Conservation (phyloP, 1,284 basidiomycete species). For the Tranzscheliella williamsii region DNA sequence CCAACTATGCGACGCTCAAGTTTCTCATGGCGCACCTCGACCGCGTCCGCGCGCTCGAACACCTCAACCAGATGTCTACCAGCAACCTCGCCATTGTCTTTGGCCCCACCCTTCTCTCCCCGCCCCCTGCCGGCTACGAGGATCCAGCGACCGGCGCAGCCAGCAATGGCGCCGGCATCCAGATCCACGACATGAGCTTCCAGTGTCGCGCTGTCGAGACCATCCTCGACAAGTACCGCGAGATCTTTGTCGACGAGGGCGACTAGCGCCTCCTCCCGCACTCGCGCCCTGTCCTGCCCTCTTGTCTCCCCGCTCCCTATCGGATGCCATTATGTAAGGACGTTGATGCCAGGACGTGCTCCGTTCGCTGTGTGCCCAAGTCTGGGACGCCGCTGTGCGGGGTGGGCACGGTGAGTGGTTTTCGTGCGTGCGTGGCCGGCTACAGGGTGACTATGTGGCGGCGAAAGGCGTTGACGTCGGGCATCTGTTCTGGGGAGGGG, state of each 20-base stretch:
- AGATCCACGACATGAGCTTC: conserved; percentile 57
- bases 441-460: too few relatives aligned
- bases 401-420: too few relatives aligned
- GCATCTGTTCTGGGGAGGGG: too few relatives aligned
- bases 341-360: too few relatives aligned
- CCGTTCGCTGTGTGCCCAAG: too few relatives aligned
- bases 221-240: conserved; percentile 55
- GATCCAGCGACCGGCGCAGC: background rate
- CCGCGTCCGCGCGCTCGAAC: conserved; percentile 50
- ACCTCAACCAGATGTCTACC: conserved; percentile 86
- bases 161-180: conserved; percentile 11
- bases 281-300: too few relatives aligned
- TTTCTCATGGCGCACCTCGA: conserved; percentile 92
- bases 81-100: conserved; percentile 96
- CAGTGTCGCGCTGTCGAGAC: conserved; percentile 59
- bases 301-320: too few relatives aligned
- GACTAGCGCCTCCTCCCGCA: conserved; percentile 20
- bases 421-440: too few relatives aligned
- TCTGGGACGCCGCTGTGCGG: too few relatives aligned
- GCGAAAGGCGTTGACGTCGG: too few relatives aligned
- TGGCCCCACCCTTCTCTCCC: conserved; percentile 76
- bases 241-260: conserved; percentile 55
- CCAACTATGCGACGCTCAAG: conserved; percentile 96
- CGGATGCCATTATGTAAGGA: too few relatives aligned
- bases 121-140: conserved; percentile 32